These are phyloP conservation scores for Globisporangium radiosum DNA, from an alignment of 352 stramenopile species.

Conservation along the genomic window DNA sequence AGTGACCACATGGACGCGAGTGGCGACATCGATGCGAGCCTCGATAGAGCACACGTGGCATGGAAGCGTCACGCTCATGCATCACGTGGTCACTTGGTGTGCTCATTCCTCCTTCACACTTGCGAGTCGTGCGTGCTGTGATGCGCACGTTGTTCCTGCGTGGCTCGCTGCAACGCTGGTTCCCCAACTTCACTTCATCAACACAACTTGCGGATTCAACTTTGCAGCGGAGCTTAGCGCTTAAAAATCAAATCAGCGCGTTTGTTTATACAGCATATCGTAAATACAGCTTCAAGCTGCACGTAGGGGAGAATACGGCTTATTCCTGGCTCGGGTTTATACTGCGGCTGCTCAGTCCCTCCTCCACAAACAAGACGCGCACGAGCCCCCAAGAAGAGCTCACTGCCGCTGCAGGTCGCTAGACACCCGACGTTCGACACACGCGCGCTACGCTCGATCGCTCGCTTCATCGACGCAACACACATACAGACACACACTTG, in stretches of 20 bases:
- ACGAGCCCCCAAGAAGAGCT: not conserved
- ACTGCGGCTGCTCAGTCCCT: not conserved
- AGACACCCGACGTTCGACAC: not conserved
- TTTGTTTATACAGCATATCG: not conserved
- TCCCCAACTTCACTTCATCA: not conserved
- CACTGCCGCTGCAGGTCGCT: not conserved
- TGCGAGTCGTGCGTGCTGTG: no score
- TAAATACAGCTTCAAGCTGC: not conserved
- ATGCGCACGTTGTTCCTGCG: no score
- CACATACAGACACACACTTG: not conserved
- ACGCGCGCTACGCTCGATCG: not conserved
- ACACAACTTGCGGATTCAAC: not conserved
- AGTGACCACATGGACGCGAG: no score
- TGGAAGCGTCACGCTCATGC: no score
- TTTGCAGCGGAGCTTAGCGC: not conserved
- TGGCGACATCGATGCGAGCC: no score
- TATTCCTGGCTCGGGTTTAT: not conserved
- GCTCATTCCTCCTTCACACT: no score
- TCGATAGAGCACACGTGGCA: no score
- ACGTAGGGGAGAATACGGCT: not conserved
- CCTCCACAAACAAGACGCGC: not conserved
- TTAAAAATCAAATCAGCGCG: not conserved
- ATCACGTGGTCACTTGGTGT: no score
- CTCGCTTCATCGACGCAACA: not conserved
- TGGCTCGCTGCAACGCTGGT: no score